phyloP scores from a whole-genome alignment of 2,329 filamentous ascomycete genomes.

The Alternaria triticina region DNA sequence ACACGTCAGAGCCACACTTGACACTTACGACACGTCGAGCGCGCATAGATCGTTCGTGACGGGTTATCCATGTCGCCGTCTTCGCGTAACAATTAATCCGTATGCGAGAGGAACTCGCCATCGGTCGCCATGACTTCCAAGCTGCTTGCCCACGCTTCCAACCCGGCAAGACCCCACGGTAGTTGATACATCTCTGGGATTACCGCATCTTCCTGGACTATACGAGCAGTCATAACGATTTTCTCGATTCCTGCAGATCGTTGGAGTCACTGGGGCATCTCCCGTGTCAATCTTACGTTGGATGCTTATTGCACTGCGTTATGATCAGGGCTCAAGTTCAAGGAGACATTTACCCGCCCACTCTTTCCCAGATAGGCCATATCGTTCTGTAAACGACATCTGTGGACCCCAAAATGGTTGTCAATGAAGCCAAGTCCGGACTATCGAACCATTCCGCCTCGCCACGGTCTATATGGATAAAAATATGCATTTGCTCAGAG shows the following conservation, averaged over 20 bases:
- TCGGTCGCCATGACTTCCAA: constrained; percentile 4
- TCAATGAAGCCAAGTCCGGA: background rate
- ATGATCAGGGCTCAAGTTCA: constrained; percentile 8
- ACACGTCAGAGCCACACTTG: constrained; percentile 22
- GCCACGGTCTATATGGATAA: background rate
- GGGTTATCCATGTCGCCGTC: constrained; percentile 23
- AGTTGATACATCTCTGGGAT: background rate
- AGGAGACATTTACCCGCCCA: background rate
- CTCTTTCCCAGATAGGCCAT: background rate
- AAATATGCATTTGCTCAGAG: background rate
- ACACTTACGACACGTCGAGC: background rate
- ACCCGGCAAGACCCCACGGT: background rate
- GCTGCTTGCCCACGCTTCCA: constrained; percentile 16
- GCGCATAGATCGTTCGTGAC: constrained; percentile 3
- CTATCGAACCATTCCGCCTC: background rate
- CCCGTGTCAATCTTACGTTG: background rate
- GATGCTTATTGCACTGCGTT: constrained; percentile 1
- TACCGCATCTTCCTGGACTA: constrained; percentile 1
- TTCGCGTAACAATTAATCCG: background rate
- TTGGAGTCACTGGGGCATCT: constrained; percentile 3
- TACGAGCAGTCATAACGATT: background rate
- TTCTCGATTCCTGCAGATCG: background rate
- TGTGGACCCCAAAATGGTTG: background rate
- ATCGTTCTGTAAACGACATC: background rate
- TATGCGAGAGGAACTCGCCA: constrained; percentile 3